phyloP scores from a whole-genome alignment of 331 rosid genomes.

The Rosa hybrid region DNA sequence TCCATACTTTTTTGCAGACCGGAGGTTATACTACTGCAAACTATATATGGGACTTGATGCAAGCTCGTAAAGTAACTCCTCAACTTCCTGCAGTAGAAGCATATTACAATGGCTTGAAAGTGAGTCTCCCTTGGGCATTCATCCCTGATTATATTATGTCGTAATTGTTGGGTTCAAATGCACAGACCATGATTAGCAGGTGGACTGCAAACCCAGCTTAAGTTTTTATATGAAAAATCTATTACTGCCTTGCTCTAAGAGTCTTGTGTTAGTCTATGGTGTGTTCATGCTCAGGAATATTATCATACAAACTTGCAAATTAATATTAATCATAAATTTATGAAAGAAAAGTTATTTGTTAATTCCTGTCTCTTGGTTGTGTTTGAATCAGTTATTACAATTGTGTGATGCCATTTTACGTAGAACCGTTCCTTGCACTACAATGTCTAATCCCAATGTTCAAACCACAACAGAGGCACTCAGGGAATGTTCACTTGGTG shows the following conservation, averaged over 20 bases:
- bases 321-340: not conserved
- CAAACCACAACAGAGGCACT: not conserved
- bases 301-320: not conserved
- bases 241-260: not conserved
- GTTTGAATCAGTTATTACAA: not conserved
- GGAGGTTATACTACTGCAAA: slow-evolving; percentile 90
- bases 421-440: not conserved
- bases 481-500: not conserved
- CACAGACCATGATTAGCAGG: not conserved
- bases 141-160: not conserved
- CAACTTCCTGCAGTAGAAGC: slow-evolving; percentile 60
- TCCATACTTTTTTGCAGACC: slow-evolving; percentile 40
- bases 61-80: slow-evolving; percentile 50
- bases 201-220: not conserved
- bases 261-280: not conserved
- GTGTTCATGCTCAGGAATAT: not conserved
- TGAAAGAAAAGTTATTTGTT: not conserved
- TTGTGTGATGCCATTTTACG: not conserved
- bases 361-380: not conserved
- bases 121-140: slow-evolving; percentile 37
- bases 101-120: slow-evolving; percentile 81
- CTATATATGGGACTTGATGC: slow-evolving; percentile 92
- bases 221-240: not conserved
- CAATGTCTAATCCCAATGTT: not conserved
- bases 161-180: not conserved